Evolutionary conservation across 495 filamentous ascomycete genomes (phyloP).

Genomic region (Apiosordaria backusii): DNA sequence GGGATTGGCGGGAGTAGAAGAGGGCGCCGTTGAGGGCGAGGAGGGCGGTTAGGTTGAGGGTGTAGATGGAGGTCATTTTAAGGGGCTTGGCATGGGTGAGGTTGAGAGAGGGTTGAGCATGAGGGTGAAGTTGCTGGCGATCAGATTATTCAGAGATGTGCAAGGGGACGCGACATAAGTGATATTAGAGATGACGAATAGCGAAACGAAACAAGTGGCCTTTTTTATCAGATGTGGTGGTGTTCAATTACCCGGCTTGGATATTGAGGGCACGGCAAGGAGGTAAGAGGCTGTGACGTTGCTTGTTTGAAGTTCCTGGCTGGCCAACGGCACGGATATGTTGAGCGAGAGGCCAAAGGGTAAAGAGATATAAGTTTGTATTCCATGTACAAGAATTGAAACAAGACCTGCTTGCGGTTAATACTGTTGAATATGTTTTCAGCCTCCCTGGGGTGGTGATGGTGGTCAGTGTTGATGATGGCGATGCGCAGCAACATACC

Average conservation of each 20-base stretch:
- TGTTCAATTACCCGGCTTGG: conserved; percentile 16
- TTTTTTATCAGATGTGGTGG: not conserved
- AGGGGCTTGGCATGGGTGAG: not conserved
- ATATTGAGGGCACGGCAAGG: not conserved
- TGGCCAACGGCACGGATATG: not conserved
- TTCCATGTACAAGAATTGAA: not conserved
- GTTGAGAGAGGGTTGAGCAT: too few relatives aligned
- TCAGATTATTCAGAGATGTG: not conserved
- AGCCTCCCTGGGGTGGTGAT: not conserved
- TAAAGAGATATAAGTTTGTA: not conserved
- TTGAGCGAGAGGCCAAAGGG: not conserved
- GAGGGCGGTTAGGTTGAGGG: conserved; percentile 24
- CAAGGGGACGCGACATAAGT: not conserved
- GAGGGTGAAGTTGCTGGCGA: not conserved
- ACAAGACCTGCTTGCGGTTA: not conserved
- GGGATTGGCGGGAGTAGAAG: conserved; percentile 10
- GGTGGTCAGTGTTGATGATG: not conserved
- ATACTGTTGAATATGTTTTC: not conserved
- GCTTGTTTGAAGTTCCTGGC: not conserved
- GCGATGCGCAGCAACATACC: too few relatives aligned
- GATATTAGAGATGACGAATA: not conserved
- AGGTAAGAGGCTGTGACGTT: not conserved
- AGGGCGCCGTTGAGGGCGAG: conserved; percentile 27
- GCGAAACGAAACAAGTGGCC: conserved; percentile 10
- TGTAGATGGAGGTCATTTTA: conserved; percentile 30